These are phyloP conservation scores for Juncus effusus DNA, from an alignment of 176 grass and related monocot species.

Conservation along the genomic window DNA sequence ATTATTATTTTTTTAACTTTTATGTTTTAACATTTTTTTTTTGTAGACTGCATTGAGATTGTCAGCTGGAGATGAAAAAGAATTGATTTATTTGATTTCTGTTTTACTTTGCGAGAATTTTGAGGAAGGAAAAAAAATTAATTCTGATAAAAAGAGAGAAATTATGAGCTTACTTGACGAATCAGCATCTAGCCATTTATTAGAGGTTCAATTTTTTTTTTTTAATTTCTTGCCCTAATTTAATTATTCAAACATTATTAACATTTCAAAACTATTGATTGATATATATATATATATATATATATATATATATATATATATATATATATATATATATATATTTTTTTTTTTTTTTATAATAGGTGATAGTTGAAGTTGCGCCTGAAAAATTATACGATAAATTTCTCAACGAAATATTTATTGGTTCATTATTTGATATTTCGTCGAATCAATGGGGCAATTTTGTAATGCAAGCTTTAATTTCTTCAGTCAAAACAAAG, in stretches of 20 bases:
- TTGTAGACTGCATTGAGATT: constrained; percentile 69
- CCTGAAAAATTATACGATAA: constrained; percentile 58
- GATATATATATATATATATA: too few relatives aligned
- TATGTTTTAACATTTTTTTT: background rate
- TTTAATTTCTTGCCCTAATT: background rate
- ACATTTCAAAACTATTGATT: too few relatives aligned
- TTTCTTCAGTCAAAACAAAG: constrained; percentile 75
- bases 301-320: too few relatives aligned
- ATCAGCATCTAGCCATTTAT: constrained; percentile 83
- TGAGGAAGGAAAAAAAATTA: constrained; percentile 26
- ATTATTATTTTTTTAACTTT: background rate
- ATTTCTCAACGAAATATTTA: constrained; percentile 58
- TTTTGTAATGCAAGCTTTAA: constrained; percentile 85
- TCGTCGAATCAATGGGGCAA: constrained; percentile 85
- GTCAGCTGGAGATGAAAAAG: constrained; percentile 49
- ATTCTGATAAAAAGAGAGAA: constrained; percentile 46
- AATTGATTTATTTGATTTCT: constrained; percentile 57
- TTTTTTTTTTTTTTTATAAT: constrained; percentile 11
- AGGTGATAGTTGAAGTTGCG: constrained; percentile 90
- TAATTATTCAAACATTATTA: too few relatives aligned
- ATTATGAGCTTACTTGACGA: constrained; percentile 82
- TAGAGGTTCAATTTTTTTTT: constrained; percentile 50
- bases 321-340: too few relatives aligned
- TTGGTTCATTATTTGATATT: constrained; percentile 67
- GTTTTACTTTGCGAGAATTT: constrained; percentile 48